phyloP scores from a whole-genome alignment of 2,329 filamentous ascomycete genomes.

The Fusarium verticillioides region DNA sequence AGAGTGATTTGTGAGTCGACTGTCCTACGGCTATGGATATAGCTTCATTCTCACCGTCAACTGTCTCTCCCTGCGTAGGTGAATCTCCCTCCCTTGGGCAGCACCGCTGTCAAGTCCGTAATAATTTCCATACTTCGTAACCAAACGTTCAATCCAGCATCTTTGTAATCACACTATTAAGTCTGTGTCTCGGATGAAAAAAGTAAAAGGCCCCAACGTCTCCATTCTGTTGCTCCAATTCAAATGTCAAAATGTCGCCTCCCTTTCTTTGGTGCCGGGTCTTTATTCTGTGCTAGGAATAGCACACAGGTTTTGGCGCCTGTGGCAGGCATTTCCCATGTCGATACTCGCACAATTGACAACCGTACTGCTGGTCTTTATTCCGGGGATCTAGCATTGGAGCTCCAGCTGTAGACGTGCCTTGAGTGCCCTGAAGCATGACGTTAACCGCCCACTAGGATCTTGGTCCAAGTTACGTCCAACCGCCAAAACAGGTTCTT shows the following conservation, averaged over 20 bases:
- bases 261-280: conserved; percentile 33
- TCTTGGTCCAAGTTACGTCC: conserved; percentile 21
- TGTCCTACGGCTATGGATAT: conserved; percentile 2
- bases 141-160: conserved; percentile 1
- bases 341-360: conserved; percentile 14
- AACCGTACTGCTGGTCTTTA: conserved; percentile 24
- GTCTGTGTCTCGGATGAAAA: conserved; percentile 23
- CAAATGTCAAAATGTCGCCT: conserved; percentile 36
- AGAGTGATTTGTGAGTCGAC: conserved; percentile 27
- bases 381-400: conserved; percentile 18
- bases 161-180: conserved; percentile 19
- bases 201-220: conserved; percentile 16
- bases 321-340: conserved; percentile 39
- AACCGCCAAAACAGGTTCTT: conserved; percentile 35
- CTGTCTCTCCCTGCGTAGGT: conserved; percentile 23
- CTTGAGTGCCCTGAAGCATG: conserved; percentile 29
- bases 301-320: conserved; percentile 31
- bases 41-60: conserved; percentile 13
- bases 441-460: conserved; percentile 30
- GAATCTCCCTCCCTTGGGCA: conserved; percentile 31
- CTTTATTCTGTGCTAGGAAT: conserved; percentile 36
- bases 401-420: conserved; percentile 15
- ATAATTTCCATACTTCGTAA: conserved; percentile 10
- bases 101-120: conserved; percentile 3
- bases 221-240: conserved; percentile 31